A percentile compares a stretch with the other conserved stretches of the same genome.
Conservation (phyloP, 306 rosid species). For the Arachis stenosperma region DNA sequence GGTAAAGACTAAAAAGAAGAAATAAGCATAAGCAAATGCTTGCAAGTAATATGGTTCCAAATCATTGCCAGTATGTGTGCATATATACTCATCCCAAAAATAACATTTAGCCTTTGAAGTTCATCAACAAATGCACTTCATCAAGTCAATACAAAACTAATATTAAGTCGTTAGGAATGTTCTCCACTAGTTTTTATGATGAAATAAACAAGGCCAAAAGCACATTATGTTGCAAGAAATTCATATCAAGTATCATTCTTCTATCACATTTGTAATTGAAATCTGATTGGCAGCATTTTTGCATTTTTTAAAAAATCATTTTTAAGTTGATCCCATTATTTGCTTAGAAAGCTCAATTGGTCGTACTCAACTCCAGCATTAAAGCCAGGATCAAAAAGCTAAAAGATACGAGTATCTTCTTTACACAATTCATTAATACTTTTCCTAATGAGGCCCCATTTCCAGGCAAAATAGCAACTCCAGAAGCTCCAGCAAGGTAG, state of each 20-base stretch:
- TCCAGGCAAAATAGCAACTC: too few species aligned
- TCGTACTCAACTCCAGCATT: neutral
- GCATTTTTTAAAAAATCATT: neutral
- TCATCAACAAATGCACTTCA: too few species aligned
- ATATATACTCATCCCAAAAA: too few species aligned
- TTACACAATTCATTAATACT: neutral
- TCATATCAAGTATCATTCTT: constrained; percentile 12
- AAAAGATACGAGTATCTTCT: constrained; percentile 7
- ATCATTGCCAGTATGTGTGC: too few species aligned
- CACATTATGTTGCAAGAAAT: constrained; percentile 3
- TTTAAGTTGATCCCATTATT: constrained; percentile 22
- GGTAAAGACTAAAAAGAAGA: too few species aligned
- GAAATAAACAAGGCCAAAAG: constrained; percentile 21
- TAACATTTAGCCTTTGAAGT: too few species aligned
- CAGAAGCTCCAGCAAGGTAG: too few species aligned
- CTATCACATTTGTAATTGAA: constrained; percentile 1
- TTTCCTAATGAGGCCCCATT: too few species aligned
- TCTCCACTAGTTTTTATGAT: neutral
- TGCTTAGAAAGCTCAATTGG: neutral
- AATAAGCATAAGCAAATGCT: too few species aligned
- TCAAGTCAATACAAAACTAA: too few species aligned
- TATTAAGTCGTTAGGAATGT: constrained; percentile 24
- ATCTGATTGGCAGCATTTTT: neutral
- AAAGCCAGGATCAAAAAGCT: constrained; percentile 20
- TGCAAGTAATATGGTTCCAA: too few species aligned